Percentiles rank a stretch among this genome's conserved stretches.
Conservation (phyloP, 345 rosid genomes). For the Populus tremula region DNA sequence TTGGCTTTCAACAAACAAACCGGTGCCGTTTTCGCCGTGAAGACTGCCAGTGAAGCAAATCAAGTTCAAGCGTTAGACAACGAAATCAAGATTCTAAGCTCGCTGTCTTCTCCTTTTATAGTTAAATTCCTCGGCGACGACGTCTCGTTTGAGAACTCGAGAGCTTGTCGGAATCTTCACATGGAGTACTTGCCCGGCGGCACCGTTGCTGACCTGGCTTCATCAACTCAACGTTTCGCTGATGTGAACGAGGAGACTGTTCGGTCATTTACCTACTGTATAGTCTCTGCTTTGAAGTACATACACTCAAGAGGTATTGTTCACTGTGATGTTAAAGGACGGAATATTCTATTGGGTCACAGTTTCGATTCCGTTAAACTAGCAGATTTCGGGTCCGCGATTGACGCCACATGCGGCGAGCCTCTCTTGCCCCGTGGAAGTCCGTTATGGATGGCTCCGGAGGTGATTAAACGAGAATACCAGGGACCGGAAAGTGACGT, state of each 20-base stretch:
- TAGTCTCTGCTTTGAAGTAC: conserved; percentile 57
- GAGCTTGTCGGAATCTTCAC: conserved; percentile 59
- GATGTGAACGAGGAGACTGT: conserved; percentile 35
- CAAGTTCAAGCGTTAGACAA: conserved; percentile 50
- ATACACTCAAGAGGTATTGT: conserved; percentile 56
- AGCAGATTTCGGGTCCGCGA: conserved; percentile 77
- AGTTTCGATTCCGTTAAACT: conserved; percentile 44
- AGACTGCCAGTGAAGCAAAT: conserved; percentile 37
- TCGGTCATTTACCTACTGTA: conserved; percentile 47
- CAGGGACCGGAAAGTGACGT: conserved; percentile 82
- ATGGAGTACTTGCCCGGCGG: conserved; percentile 61
- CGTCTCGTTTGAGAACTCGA: conserved; percentile 28
- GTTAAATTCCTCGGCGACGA: conserved; percentile 56
- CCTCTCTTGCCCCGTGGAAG: conserved; percentile 62
- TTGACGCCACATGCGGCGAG: not conserved
- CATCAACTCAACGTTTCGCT: conserved; percentile 2
- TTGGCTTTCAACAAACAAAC: conserved; percentile 30
- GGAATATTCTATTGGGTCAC: conserved; percentile 49
- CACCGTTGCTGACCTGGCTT: conserved; percentile 46
- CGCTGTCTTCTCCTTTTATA: conserved; percentile 43
- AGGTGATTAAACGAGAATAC: conserved; percentile 60
- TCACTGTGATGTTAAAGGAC: conserved; percentile 78
- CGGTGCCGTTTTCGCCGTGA: conserved; percentile 59
- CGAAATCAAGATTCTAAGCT: conserved; percentile 52
- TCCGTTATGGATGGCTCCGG: conserved; percentile 95